Percentiles rank a stretch among this genome's conserved stretches.
These are phyloP conservation scores for Phoma sp. DNA, from an alignment of 2,329 filamentous ascomycete species.

Conservation along the genomic window DNA sequence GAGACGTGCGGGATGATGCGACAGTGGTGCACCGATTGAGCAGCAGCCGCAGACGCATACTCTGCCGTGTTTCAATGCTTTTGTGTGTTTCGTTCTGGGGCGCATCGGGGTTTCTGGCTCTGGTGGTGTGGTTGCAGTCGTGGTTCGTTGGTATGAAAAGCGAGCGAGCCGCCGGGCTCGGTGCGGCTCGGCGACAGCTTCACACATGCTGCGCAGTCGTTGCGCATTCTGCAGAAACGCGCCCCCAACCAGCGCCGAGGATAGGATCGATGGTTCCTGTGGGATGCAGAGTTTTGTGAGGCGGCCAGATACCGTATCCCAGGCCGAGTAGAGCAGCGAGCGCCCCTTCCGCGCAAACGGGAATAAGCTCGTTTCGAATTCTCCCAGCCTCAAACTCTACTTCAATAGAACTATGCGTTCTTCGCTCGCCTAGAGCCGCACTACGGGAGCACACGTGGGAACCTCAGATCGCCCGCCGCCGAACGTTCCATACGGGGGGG, in stretches of 20 bases:
- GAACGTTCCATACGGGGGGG: not conserved
- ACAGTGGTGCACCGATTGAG: not conserved
- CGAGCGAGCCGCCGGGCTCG: not conserved
- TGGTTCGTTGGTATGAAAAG: not conserved
- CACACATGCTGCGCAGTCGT: too few species aligned
- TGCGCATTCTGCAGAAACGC: not conserved
- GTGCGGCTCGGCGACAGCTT: conserved; percentile 2
- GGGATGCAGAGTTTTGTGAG: not conserved
- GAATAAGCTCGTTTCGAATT: not conserved
- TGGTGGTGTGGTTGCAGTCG: too few species aligned
- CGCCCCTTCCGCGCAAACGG: too few species aligned
- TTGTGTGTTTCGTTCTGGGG: not conserved
- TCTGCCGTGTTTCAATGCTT: not conserved
- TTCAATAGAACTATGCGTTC: not conserved
- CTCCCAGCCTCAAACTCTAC: not conserved
- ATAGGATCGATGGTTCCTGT: too few species aligned
- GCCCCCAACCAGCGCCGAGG: too few species aligned
- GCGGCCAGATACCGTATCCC: too few species aligned
- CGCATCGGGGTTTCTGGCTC: not conserved
- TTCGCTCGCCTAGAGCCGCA: conserved; percentile 2
- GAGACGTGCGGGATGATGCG: conserved; percentile 5
- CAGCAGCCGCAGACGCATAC: too few species aligned
- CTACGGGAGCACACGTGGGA: conserved; percentile 13
- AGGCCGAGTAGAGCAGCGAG: too few species aligned
- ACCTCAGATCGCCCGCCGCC: not conserved